These are phyloP conservation scores for Neurospora terricola DNA, from an alignment of 495 filamentous ascomycete species.

Conservation along the genomic window DNA sequence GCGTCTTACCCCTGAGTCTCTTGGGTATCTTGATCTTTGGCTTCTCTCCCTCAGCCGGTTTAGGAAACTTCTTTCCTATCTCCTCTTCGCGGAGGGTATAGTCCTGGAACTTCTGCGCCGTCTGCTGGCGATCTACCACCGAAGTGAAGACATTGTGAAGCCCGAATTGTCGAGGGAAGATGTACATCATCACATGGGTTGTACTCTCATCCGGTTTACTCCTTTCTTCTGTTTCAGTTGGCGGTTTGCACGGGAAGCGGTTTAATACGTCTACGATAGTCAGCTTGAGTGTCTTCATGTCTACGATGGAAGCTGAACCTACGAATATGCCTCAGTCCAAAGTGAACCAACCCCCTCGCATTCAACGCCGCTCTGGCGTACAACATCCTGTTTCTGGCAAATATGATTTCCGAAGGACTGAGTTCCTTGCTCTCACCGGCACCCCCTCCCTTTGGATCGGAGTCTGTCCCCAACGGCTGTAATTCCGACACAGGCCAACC, in stretches of 20 bases:
- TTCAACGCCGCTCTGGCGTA: constrained; percentile 68
- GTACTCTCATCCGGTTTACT: constrained; percentile 43
- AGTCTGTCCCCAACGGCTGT: constrained; percentile 8
- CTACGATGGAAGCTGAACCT: neutral
- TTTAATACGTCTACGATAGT: constrained; percentile 66
- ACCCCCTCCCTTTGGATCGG: no score
- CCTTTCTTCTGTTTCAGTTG: neutral
- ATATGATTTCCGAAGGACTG: constrained; percentile 53
- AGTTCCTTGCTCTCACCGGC: constrained; percentile 7
- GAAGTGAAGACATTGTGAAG: constrained; percentile 87
- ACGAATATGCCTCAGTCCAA: constrained; percentile 77
- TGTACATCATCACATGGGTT: constrained; percentile 74
- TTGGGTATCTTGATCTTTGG: constrained; percentile 51
- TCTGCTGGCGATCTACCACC: constrained; percentile 50
- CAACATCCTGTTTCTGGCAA: constrained; percentile 77
- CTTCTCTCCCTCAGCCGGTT: constrained; percentile 5
- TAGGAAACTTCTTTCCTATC: constrained; percentile 40
- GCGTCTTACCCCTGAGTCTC: constrained; percentile 54
- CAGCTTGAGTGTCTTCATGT: neutral
- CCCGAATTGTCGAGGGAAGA: constrained; percentile 85
- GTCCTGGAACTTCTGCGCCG: constrained; percentile 62
- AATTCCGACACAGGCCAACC: constrained; percentile 44
- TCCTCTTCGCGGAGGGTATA: constrained; percentile 78
- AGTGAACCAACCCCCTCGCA: constrained; percentile 51
- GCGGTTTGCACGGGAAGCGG: constrained; percentile 44